A percentile compares a stretch with the other conserved stretches of the same genome.
Evolutionary conservation across 1,284 basidiomycete species (phyloP).

Genomic region (Trametes versicolor): DNA sequence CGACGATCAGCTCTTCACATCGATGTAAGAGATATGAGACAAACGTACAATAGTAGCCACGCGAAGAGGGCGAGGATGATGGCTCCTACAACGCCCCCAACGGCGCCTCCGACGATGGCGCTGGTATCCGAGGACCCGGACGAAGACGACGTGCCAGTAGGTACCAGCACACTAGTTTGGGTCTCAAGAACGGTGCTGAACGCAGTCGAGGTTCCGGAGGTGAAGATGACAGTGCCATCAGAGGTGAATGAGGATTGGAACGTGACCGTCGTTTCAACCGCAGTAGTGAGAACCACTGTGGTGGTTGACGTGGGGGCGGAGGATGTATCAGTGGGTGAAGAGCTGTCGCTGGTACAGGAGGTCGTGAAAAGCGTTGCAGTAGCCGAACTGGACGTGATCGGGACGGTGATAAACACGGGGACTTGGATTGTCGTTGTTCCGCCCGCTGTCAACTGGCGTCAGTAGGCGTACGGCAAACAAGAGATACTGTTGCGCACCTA

Average conservation of each 20-base stretch:
- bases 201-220: conserved; percentile 27
- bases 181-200: conserved; percentile 15
- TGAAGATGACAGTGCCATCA: conserved; percentile 32
- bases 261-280: conserved; percentile 9
- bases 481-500: conserved; percentile 43
- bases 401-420: conserved; percentile 48
- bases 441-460: conserved; percentile 35
- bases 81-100: conserved; percentile 61
- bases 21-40: not conserved
- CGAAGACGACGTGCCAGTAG: conserved; percentile 23
- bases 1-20: not conserved
- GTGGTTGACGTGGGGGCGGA: conserved; percentile 13
- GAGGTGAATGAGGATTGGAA: conserved; percentile 29
- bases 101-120: conserved; percentile 61
- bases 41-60: conserved; percentile 60
- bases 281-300: conserved; percentile 10
- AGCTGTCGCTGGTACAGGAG: conserved; percentile 32
- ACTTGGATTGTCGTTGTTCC: conserved; percentile 45
- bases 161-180: conserved; percentile 3
- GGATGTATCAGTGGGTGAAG: conserved; percentile 1
- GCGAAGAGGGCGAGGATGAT: conserved; percentile 47
- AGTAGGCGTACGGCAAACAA: not conserved
- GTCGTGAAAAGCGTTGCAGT: conserved; percentile 53
- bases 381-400: conserved; percentile 43
- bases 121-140: conserved; percentile 46